phyloP scores from a whole-genome alignment of 192 early-diverging fungal genomes.

The Ramicandelaber brevisporus region DNA sequence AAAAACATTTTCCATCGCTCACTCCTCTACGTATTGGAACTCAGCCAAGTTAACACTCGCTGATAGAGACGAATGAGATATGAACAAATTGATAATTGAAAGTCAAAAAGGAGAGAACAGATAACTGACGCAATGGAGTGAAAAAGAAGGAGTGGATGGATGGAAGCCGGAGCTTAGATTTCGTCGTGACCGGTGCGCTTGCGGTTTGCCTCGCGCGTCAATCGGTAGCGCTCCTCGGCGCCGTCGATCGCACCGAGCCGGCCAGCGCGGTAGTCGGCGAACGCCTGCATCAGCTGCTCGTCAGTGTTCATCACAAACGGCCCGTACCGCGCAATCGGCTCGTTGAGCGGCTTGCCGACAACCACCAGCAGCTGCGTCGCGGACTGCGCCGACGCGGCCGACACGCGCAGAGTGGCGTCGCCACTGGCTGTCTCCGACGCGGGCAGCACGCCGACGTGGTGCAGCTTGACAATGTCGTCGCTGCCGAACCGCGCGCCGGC shows the following conservation, averaged over 20 bases:
- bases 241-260: conserved; percentile 16
- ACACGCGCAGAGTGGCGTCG: conserved; percentile 19
- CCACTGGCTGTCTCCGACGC: conserved; percentile 8
- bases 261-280: conserved; percentile 10
- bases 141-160: no score
- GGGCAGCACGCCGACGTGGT: conserved; percentile 6
- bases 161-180: no score
- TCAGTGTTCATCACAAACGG: conserved; percentile 35
- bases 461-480: conserved; percentile 7
- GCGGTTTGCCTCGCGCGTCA: conserved; percentile 15
- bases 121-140: no score
- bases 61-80: no score
- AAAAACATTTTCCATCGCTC: no score
- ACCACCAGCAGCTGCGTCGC: no score
- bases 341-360: conserved; percentile 26
- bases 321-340: conserved; percentile 30
- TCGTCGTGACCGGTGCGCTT: conserved; percentile 10
- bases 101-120: no score
- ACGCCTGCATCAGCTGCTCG: conserved; percentile 14
- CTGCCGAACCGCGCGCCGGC: conserved; percentile 7
- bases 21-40: no score
- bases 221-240: conserved; percentile 14
- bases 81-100: no score
- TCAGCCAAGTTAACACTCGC: no score
- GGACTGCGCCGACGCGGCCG: no score